These are phyloP conservation scores for Lasiodiplodia citricola DNA, from an alignment of 2,329 filamentous ascomycete genomes.

Conservation along the genomic window DNA sequence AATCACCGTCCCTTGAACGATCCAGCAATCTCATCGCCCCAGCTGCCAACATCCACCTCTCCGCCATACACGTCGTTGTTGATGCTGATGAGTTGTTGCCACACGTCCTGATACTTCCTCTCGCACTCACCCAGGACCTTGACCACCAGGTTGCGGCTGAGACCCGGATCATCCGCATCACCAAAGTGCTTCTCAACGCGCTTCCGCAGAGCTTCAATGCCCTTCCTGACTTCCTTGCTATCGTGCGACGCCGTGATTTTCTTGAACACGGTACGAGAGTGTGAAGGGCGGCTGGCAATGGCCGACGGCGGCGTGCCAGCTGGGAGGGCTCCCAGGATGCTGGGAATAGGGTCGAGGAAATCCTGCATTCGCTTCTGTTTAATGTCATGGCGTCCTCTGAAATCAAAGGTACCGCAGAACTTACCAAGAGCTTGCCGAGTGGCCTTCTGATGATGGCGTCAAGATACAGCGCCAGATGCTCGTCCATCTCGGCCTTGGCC, in stretches of 20 bases:
- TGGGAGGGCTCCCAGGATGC: slow-evolving; percentile 62
- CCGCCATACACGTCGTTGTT: slow-evolving; percentile 53
- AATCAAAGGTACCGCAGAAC: slow-evolving; percentile 29
- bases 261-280: slow-evolving; percentile 82
- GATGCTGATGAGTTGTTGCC: slow-evolving; percentile 54
- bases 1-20: slow-evolving; percentile 22
- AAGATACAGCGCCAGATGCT: slow-evolving; percentile 88
- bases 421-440: slow-evolving; percentile 78
- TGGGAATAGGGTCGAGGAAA: slow-evolving; percentile 87
- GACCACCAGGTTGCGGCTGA: slow-evolving; percentile 64
- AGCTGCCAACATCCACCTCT: slow-evolving; percentile 47
- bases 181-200: slow-evolving; percentile 97
- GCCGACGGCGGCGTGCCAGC: slow-evolving; percentile 53
- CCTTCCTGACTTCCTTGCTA: slow-evolving; percentile 81
- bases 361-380: slow-evolving; percentile 56
- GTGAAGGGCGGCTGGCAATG: slow-evolving; percentile 80
- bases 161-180: slow-evolving; percentile 76
- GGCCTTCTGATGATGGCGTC: slow-evolving; percentile 87
- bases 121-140: slow-evolving; percentile 68
- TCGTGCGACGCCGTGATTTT: slow-evolving; percentile 84
- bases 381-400: slow-evolving; percentile 18
- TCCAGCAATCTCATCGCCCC: slow-evolving; percentile 24
- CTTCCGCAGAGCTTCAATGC: slow-evolving; percentile 87
- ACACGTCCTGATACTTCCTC: slow-evolving; percentile 58
- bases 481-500: slow-evolving; percentile 77